Evolutionary conservation across 139 green algal species (phyloP).

Genomic region (Mesotaenium endlicherianum): DNA sequence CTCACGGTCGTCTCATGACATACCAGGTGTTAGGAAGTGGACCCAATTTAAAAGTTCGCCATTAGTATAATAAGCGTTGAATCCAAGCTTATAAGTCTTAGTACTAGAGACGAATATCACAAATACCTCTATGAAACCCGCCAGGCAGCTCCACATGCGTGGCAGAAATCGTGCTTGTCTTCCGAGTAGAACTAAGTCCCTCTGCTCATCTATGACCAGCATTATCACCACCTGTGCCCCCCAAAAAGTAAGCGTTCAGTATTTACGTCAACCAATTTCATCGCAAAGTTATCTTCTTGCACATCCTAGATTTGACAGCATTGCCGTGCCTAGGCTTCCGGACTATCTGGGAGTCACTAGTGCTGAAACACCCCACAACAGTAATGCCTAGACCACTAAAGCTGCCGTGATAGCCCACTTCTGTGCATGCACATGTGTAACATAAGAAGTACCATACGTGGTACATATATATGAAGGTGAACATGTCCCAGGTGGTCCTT

Average conservation of each 20-base stretch:
- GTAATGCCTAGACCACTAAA: background rate
- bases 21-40: background rate
- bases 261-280: too few relatives aligned
- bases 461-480: background rate
- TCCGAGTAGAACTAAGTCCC: slow-evolving; percentile 1
- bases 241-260: too few relatives aligned
- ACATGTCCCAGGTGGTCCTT: background rate
- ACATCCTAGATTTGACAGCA: background rate
- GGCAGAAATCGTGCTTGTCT: background rate
- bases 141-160: slow-evolving; percentile 29
- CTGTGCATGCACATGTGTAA: too few relatives aligned
- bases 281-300: too few relatives aligned
- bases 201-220: slow-evolving; percentile 13
- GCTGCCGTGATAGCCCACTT: background rate
- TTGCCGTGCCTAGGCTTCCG: background rate
- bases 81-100: too few relatives aligned
- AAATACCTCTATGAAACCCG: slow-evolving; percentile 37
- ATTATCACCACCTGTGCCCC: slow-evolving; percentile 41
- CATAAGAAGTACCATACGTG: background rate
- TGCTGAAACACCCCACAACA: background rate
- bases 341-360: background rate
- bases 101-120: background rate
- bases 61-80: too few relatives aligned
- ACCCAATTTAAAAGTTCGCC: too few relatives aligned
- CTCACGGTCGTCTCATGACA: background rate